Conservation (phyloP, 2,329 filamentous ascomycete genomes). For the Cytospora leucostoma region DNA sequence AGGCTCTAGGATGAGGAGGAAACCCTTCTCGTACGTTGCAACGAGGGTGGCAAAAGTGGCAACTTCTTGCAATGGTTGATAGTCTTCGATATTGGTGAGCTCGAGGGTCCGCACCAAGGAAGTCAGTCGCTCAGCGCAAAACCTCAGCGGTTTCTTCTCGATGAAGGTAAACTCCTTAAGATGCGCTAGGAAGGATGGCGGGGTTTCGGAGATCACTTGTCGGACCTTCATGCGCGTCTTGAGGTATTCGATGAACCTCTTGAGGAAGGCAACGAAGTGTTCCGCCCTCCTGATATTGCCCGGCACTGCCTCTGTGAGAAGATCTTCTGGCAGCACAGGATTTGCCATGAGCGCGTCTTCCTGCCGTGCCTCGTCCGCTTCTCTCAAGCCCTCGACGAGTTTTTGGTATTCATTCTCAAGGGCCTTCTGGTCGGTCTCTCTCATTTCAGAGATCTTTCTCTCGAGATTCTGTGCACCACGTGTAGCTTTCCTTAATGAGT, state of each 20-base stretch:
- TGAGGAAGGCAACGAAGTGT: conserved; percentile 92
- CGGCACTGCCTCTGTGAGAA: conserved; percentile 92
- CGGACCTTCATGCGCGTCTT: conserved; percentile 98
- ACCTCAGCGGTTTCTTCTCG: conserved; percentile 89
- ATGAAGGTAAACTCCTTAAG: conserved; percentile 96
- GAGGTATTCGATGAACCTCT: conserved; percentile 95
- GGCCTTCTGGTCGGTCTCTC: conserved; percentile 91
- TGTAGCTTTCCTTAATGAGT: conserved; percentile 87
- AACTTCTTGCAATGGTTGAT: conserved; percentile 93
- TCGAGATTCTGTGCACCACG: conserved; percentile 90
- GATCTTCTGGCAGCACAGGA: conserved; percentile 87
- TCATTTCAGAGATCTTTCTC: conserved; percentile 89
- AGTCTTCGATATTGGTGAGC: conserved; percentile 97
- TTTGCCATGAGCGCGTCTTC: conserved; percentile 98
- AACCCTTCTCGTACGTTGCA: conserved; percentile 95
- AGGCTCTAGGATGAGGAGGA: conserved; percentile 93
- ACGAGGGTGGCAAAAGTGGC: conserved; percentile 96
- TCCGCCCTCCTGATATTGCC: conserved; percentile 95
- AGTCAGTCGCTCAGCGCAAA: conserved; percentile 92
- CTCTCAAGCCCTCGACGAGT: conserved; percentile 85
- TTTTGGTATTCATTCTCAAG: conserved; percentile 95
- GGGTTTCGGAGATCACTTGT: conserved; percentile 96
- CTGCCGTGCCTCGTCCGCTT: conserved; percentile 83
- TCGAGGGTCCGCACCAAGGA: conserved; percentile 94
- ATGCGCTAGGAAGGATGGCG: conserved; percentile 88